phyloP scores from a whole-genome alignment of 345 rosid species.

The Hibiscus syriacus region DNA sequence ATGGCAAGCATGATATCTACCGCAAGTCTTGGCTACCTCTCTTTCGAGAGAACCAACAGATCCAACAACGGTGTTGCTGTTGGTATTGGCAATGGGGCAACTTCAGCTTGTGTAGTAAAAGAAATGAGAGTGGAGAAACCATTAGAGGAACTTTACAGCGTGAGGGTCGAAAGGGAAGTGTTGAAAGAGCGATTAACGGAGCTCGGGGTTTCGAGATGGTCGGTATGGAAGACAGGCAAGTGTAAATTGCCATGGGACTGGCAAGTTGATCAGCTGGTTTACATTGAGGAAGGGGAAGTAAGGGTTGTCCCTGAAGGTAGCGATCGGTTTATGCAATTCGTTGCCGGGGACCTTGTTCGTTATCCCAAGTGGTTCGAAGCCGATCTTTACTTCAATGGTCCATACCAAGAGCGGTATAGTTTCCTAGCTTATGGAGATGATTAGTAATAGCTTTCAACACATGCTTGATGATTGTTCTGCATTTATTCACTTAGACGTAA shows the following conservation, averaged over 20 bases:
- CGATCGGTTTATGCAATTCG: constrained; percentile 58
- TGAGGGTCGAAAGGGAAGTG: constrained; percentile 69
- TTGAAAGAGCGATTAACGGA: constrained; percentile 42
- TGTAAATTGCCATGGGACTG: constrained; percentile 86
- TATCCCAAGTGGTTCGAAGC: constrained; percentile 98
- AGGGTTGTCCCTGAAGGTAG: constrained; percentile 92
- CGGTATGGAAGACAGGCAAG: constrained; percentile 80
- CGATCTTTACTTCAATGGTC: constrained; percentile 78
- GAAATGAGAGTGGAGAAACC: constrained; percentile 62
- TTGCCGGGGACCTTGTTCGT: constrained; percentile 83
- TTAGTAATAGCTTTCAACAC: neutral
- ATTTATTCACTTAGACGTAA: neutral
- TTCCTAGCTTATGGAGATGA: constrained; percentile 89
- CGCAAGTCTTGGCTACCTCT: constrained; percentile 26
- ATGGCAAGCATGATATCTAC: constrained; percentile 40
- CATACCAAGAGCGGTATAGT: constrained; percentile 77
- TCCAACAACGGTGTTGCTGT: neutral
- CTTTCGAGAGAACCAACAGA: constrained; percentile 24
- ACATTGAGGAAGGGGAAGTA: constrained; percentile 95
- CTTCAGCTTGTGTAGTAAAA: constrained; percentile 21
- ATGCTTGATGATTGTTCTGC: neutral
- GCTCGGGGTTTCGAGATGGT: constrained; percentile 79
- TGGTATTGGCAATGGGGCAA: constrained; percentile 1
- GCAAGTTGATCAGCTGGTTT: constrained; percentile 94
- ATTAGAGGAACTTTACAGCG: constrained; percentile 68